Base-by-base conservation (phyloP, 169 alveolate species). In the Plasmodium fragile region DNA sequence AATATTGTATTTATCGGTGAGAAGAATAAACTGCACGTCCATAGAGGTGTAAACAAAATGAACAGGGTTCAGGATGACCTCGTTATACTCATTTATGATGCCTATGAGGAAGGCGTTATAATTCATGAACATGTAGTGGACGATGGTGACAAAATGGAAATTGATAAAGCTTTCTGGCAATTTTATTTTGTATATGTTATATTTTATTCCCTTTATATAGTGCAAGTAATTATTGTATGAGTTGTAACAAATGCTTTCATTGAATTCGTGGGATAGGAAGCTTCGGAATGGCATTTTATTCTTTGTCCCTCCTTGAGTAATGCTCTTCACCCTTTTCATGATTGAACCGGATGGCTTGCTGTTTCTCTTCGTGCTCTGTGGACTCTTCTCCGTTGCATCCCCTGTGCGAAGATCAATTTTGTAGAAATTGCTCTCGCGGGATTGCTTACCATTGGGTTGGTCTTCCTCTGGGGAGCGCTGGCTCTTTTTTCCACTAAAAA, bases 101-200 rank as follows among this genome's bases (percentile, higher is more conserved):
- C 94, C 94, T 45, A 91, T 91, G n/a, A 91, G 45, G 65, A 81
- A 91, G 32, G 85, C 78, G 34, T 81, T 91, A 55, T 91, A 91
- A 80, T 91, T 79, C 82, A 91, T 69, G 59, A 80, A 91, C 83
- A 91, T 91, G 41, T 81, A 91, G 11, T 91, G 92, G 4, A 81
- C 94, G 13, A 91, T 91, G 5, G 94, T 75, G n/a, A 81, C 25
- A 81, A 91, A 91, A 81, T 91, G 92, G 3, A 65, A 34, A 71
- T 91, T 49, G 36, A 91, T 75, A 70, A 91, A 91, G 22, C 43
- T 22, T 1, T 70, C 2, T 13, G 94, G 94, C 45, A 91, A 32
- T 39, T 91, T 91, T 13, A 91, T 81, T 91, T 70, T 91, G 59
- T 91, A 81, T 28, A 91, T 91, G 25, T 91, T 91, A 39, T 91